Evolutionary conservation across 78 protist species (phyloP).

Genomic region (Corallochytrium limacisporum): DNA sequence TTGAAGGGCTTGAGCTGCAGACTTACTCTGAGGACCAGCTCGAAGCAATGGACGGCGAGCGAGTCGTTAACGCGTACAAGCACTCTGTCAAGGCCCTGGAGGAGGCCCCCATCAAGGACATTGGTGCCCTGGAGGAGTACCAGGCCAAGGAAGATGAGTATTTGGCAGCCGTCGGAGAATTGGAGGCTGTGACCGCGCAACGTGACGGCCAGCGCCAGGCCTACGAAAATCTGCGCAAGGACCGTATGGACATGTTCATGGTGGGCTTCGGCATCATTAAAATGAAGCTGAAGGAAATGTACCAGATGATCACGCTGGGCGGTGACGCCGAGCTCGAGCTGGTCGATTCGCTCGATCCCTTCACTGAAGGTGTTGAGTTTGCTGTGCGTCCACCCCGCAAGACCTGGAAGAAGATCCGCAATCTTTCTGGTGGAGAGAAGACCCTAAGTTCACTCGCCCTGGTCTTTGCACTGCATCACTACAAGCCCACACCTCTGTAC

Average conservation of each 20-base stretch:
- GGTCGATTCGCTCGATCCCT: constrained; percentile 92
- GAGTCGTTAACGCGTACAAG: constrained; percentile 3
- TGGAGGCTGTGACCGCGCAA: constrained; percentile 35
- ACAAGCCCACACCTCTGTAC: constrained; percentile 98
- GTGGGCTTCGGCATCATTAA: constrained; percentile 78
- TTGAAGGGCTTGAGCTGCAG: no score
- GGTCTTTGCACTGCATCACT: constrained; percentile 98
- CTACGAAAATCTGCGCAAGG: constrained; percentile 48
- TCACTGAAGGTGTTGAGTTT: constrained; percentile 92
- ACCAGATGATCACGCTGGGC: constrained; percentile 91
- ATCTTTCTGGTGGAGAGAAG: constrained; percentile 98
- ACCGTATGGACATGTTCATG: constrained; percentile 88
- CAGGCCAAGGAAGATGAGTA: constrained; percentile 43
- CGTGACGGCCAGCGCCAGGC: constrained; percentile 39
- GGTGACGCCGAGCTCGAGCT: constrained; percentile 99
- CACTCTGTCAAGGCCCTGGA: not conserved
- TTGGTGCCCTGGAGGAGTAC: constrained; percentile 60
- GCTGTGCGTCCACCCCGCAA: constrained; percentile 96
- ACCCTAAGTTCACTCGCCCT: constrained; percentile 96
- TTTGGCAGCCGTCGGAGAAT: constrained; percentile 16
- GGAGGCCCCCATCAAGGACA: constrained; percentile 17
- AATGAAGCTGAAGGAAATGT: constrained; percentile 84
- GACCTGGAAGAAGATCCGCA: constrained; percentile 96
- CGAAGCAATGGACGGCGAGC: not conserved
- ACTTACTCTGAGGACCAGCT: no score